Conservation (phyloP, 129 eudicot genomes). For the Pittosporum tobira region DNA sequence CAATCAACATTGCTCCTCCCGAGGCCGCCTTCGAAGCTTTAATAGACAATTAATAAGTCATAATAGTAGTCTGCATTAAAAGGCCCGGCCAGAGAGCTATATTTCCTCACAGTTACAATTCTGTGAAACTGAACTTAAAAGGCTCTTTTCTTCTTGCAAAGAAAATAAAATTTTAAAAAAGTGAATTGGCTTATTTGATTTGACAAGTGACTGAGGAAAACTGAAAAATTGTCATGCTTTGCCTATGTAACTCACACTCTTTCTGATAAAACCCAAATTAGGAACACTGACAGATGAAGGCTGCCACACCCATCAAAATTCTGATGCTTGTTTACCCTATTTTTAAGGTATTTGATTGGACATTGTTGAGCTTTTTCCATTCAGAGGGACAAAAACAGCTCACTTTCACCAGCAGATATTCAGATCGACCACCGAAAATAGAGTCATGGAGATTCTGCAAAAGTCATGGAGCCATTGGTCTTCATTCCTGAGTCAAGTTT, state of each 20-base stretch:
- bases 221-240: conserved; percentile 23
- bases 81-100: not conserved
- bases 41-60: not conserved
- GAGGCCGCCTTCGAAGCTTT: not conserved
- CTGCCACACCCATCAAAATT: conserved; percentile 22
- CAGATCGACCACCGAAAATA: no score
- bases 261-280: conserved; percentile 44
- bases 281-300: conserved; percentile 14
- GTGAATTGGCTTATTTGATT: no score
- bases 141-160: no score
- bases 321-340: conserved; percentile 7
- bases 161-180: no score
- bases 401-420: no score
- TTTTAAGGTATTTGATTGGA: conserved; percentile 12
- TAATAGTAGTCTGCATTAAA: not conserved
- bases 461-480: no score
- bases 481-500: no score
- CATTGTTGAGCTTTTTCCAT: not conserved
- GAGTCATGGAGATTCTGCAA: no score
- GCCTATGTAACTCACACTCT: conserved; percentile 30
- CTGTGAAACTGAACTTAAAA: not conserved
- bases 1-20: not conserved
- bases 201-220: conserved; percentile 56
- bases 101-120: not conserved
- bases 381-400: no score